A percentile compares a stretch with the other conserved stretches of the same genome.
phyloP scores from a whole-genome alignment of 2,329 filamentous ascomycete species.

The Neopestalotiopsis sp. region DNA sequence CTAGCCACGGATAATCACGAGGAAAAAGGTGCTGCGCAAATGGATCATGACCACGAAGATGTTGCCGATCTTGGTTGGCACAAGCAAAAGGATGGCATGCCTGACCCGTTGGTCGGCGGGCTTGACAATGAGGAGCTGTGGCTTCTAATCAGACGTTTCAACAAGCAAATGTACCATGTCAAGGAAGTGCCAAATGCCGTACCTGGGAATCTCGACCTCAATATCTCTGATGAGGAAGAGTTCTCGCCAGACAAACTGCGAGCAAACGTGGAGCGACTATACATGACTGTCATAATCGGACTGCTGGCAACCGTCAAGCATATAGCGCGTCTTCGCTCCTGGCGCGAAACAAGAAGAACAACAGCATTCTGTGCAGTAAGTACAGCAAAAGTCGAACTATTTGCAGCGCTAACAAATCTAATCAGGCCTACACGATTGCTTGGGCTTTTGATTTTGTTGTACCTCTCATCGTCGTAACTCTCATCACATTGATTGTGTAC shows the following conservation, averaged over 20 bases:
- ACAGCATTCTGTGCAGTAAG: constrained; percentile 64
- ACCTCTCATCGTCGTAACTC: constrained; percentile 60
- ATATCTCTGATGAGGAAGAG: constrained; percentile 81
- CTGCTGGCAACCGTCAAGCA: constrained; percentile 74
- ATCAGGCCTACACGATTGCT: constrained; percentile 58
- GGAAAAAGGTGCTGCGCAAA: constrained; percentile 51
- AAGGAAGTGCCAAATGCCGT: constrained; percentile 66
- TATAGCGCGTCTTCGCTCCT: constrained; percentile 76
- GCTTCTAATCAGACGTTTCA: constrained; percentile 73
- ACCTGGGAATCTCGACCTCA: constrained; percentile 76
- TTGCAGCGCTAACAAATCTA: not conserved
- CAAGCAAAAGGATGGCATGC: constrained; percentile 58
- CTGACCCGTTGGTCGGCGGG: constrained; percentile 67
- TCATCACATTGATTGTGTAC: constrained; percentile 70
- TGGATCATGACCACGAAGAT: constrained; percentile 50
- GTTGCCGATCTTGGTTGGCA: constrained; percentile 75
- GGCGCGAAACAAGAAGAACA: constrained; percentile 75
- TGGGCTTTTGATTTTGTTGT: constrained; percentile 77
- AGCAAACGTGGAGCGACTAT: constrained; percentile 77
- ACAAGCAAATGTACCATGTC: constrained; percentile 71
- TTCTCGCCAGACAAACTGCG: constrained; percentile 85
- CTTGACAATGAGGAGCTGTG: constrained; percentile 76
- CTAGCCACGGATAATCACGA: constrained; percentile 48
- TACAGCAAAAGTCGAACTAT: not conserved
- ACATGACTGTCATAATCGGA: constrained; percentile 77